phyloP scores from a whole-genome alignment of 2,329 filamentous ascomycete species.

The Diaporthe sp. region DNA sequence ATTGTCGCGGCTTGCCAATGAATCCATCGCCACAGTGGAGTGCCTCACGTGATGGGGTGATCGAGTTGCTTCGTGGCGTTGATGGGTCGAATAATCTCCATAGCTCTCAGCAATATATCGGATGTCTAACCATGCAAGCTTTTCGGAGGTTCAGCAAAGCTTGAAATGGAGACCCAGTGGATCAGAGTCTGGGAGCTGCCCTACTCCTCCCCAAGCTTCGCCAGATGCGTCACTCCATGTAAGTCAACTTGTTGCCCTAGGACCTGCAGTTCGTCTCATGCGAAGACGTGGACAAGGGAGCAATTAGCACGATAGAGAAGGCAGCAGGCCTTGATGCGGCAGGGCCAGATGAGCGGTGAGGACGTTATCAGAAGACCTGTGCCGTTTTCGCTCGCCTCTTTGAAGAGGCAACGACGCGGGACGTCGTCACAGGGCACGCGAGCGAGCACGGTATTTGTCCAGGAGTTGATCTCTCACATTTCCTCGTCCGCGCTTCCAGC shows the following conservation, averaged over 20 bases:
- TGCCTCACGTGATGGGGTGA: too few relatives aligned
- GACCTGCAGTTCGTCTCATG: not conserved
- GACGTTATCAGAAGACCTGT: not conserved
- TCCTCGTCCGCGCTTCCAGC: constrained; percentile 5
- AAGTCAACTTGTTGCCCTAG: not conserved
- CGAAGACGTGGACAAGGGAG: not conserved
- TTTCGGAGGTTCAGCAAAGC: not conserved
- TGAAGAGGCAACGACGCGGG: not conserved
- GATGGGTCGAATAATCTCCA: not conserved
- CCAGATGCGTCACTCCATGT: not conserved
- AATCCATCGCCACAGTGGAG: too few relatives aligned
- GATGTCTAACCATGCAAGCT: too few relatives aligned
- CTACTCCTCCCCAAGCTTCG: not conserved
- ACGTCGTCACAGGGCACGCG: not conserved
- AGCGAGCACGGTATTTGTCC: not conserved
- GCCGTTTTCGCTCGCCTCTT: not conserved
- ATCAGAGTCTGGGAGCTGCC: not conserved
- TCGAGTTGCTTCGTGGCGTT: not conserved
- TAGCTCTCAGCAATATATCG: not conserved
- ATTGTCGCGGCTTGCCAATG: too few relatives aligned
- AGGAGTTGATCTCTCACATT: constrained; percentile 30
- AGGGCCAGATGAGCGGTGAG: not conserved
- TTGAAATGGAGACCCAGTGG: not conserved
- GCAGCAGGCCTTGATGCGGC: not conserved
- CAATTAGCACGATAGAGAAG: not conserved